Percentiles rank a stretch among this genome's conserved stretches.
phyloP scores from a whole-genome alignment of 1,284 basidiomycete species.

The Xanthoconium separans region DNA sequence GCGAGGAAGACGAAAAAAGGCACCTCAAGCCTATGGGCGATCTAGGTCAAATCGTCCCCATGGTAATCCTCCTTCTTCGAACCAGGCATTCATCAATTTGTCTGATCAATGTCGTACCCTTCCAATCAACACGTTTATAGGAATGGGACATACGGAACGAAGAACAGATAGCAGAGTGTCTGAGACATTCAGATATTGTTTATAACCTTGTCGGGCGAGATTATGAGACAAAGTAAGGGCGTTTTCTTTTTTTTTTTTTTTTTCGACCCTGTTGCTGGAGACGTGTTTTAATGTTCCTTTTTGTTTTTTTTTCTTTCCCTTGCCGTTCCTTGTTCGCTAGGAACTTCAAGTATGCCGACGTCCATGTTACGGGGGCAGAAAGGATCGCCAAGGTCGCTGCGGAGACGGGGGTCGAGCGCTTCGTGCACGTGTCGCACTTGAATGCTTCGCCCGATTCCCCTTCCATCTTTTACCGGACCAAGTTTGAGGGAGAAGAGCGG shows the following conservation, averaged over 20 bases:
- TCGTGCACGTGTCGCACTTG: constrained; percentile 95
- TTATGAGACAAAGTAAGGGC: constrained; percentile 74
- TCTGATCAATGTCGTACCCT: constrained; percentile 28
- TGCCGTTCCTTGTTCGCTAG: constrained; percentile 40
- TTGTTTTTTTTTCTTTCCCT: neutral
- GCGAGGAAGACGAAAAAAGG: constrained; percentile 94
- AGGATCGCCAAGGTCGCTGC: constrained; percentile 83
- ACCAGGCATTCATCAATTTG: constrained; percentile 12
- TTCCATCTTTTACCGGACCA: constrained; percentile 86
- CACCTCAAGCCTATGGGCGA: constrained; percentile 94
- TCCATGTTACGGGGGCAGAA: constrained; percentile 78
- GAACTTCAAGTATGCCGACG: constrained; percentile 81
- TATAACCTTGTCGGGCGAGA: constrained; percentile 35
- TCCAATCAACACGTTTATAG: constrained; percentile 39
- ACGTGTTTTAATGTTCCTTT: constrained; percentile 7
- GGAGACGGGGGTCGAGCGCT: constrained; percentile 75
- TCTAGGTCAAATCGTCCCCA: constrained; percentile 92
- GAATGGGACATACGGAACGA: constrained; percentile 65
- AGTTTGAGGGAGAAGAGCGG: constrained; percentile 87
- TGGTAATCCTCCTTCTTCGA: constrained; percentile 50
- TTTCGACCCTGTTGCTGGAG: constrained; percentile 12
- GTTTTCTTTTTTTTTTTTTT: constrained; percentile 5
- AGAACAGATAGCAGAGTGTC: constrained; percentile 86
- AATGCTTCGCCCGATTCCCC: constrained; percentile 82
- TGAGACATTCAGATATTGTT: constrained; percentile 92